Evolutionary conservation across 768 basidiomycete species (phyloP).

Genomic region (Russula emetica): DNA sequence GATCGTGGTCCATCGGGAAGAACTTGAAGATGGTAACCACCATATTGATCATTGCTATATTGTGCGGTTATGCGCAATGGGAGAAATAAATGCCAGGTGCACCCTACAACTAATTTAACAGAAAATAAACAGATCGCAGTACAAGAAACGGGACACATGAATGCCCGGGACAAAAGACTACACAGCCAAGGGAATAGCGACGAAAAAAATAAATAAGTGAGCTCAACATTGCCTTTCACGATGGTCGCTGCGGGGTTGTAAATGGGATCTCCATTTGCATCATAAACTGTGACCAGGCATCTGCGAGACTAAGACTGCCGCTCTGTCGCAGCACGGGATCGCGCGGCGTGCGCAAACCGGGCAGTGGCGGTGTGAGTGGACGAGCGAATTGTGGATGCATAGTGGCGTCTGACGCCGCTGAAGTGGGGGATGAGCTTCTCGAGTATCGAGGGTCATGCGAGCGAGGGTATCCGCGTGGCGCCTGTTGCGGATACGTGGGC

Average conservation of each 20-base stretch:
- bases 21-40: neutral
- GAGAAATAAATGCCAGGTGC: neutral
- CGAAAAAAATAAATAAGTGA: too few relatives aligned
- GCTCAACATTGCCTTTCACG: neutral
- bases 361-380: neutral
- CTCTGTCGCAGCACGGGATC: conserved; percentile 25
- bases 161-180: neutral
- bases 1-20: neutral
- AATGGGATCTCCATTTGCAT: conserved; percentile 18
- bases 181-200: neutral
- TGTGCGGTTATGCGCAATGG: neutral
- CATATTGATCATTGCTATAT: neutral
- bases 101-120: neutral
- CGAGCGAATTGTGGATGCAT: conserved; percentile 1
- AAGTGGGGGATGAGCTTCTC: neutral
- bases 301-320: conserved; percentile 22
- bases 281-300: conserved; percentile 23
- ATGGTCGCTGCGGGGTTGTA: neutral
- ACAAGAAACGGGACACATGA: neutral
- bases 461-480: neutral
- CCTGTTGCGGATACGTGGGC: neutral
- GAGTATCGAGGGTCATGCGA: neutral
- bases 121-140: neutral
- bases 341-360: neutral
- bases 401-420: conserved; percentile 6